Evolutionary conservation across 1,139 yeast species (phyloP).

Genomic region (Candida labiduridarum): DNA sequence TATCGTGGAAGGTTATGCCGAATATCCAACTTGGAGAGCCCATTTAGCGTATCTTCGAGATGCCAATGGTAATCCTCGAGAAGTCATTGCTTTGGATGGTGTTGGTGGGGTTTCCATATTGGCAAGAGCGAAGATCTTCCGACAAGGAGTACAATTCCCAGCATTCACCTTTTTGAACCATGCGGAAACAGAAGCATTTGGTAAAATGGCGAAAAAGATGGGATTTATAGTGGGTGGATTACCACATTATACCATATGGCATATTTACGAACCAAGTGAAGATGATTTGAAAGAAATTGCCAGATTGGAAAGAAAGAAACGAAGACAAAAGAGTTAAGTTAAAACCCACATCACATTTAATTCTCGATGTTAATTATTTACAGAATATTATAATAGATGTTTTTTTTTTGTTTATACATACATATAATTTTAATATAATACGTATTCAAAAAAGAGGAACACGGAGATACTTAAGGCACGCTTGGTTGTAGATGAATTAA

Average conservation of each 20-base stretch:
- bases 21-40: conserved; percentile 86
- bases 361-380: background rate
- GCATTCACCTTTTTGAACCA: conserved; percentile 88
- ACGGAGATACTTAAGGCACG: too few relatives aligned
- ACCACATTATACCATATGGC: conserved; percentile 91
- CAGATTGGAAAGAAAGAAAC: conserved; percentile 67
- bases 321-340: conserved; percentile 36
- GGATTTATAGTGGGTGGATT: conserved; percentile 82
- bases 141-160: conserved; percentile 84
- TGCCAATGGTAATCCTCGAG: conserved; percentile 62
- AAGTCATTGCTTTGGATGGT: conserved; percentile 76
- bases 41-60: conserved; percentile 78
- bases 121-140: conserved; percentile 79
- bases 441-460: background rate
- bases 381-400: conserved; percentile 7
- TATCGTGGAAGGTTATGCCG: conserved; percentile 89
- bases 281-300: conserved; percentile 82
- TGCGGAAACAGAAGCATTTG: conserved; percentile 93
- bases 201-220: conserved; percentile 80
- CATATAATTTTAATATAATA: background rate
- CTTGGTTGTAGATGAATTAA: background rate
- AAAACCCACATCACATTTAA: background rate
- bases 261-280: conserved; percentile 85
- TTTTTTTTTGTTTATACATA: background rate
- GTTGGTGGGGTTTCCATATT: conserved; percentile 89